Base-by-base conservation (phyloP, 495 filamentous ascomycete genomes). In the Xylaria palmicola region DNA sequence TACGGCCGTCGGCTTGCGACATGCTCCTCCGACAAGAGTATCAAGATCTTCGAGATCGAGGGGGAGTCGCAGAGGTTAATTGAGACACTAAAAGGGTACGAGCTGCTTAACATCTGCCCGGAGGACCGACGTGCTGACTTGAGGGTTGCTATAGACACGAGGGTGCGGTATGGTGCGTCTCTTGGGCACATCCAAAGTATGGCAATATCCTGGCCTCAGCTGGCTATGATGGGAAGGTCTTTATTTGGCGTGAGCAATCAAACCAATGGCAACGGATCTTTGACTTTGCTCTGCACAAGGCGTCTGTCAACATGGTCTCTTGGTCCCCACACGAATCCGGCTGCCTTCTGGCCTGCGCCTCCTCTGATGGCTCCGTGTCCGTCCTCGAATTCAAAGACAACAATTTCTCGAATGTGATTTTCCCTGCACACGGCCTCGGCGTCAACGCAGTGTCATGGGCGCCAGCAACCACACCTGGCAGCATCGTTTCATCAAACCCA, bases 41-140 rank as follows among this genome's bases (percentile, higher is more conserved):
- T 99, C 80, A 98, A 97, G 79, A 97, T 99, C 73, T 99, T 97
- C 69, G 94, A 98, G 79, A 89, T 98, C 51, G 94, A 98, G 74
- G 92, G 93, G 63, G 92, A 97, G 69, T 84, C 89, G 65, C 94
- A 99, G 75, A 84, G 90, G 49, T 78, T 98, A 53, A 87, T 89
- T 24, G 94, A 97, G 79, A 98, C 94, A 34, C 80, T 98, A 65
- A 96, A 94, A 77, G 93, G 93, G 93, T 96, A 86, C 60, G 80
- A 62, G 26, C 24, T 20, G 13, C 12, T n/a, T 7, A 29, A 3
- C 30, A 47, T 8, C 32, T 20, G 19, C 4, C 12, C 34, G 30
- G 58, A 19, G 13, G 50, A 13, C 48, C 61, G 60, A 27, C 55
- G 36, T 44, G 45, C 62, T 70, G 41, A 71, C 62, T 20, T 22